Evolutionary conservation across 2,329 filamentous ascomycete genomes (phyloP), one percentile per base, ranked within the genome.

Genomic region (Sphaerostilbella broomeana): DNA sequence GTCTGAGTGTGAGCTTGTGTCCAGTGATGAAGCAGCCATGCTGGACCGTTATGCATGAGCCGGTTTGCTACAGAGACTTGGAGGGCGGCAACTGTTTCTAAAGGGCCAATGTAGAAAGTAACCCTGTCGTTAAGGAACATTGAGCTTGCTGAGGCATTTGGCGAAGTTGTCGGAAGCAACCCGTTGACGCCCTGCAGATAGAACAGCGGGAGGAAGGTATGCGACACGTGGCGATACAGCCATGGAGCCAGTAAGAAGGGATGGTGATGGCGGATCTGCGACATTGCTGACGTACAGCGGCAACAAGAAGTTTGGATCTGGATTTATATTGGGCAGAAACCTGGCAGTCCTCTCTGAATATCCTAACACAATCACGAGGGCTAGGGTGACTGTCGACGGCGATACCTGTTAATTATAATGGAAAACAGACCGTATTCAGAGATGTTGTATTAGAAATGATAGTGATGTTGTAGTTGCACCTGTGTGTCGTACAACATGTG

Each of bases 161-260:
- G n/a, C 19, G 13, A 12, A 20, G 7, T 24, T 19, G 27, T 32
- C 25, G 19, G 21, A 31, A 31, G 19, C 28, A n/a, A 20, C 20
- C 38, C 22, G 17, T 34, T 12, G 40, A 11, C 35, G 29, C 29
- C 24, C 20, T 25, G 25, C 30, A 26, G 25, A n/a, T 15, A 16
- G 16, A 22, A 17, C 8, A 15, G 35, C 17, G 34, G 34, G 39
- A 38, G 17, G 22, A 38, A 25, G 25, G 27, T 30, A 33, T 19
- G 22, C 18, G 30, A 38, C 40, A 38, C 29, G 19, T 15, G 40
- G 24, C 29, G 24, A 19, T 12, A n/a, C 31, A 10, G 27, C 29
- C 18, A 31, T 24, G 38, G 24, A 31, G 15, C 36, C 36, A 38
- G 35, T 36, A 16, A 27, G 13, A 9, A 28, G 35, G 16, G 31